Evolutionary conservation across 2,329 filamentous ascomycete species (phyloP).

Genomic region (Chrysosporium keratinophilum): DNA sequence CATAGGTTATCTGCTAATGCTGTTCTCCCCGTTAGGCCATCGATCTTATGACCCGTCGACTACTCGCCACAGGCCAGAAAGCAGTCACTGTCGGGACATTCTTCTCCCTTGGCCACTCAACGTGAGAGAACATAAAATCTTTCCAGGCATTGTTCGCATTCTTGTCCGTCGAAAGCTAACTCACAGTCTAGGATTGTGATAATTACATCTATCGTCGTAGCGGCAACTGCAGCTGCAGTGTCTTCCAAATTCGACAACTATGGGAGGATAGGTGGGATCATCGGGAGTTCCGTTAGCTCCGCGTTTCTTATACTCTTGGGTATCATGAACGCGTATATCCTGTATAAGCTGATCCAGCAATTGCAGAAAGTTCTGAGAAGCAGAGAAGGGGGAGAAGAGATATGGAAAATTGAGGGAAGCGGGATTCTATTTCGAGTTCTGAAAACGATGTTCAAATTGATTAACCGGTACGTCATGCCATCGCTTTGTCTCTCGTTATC

Average conservation of each 20-base stretch:
- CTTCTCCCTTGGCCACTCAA: conserved; percentile 88
- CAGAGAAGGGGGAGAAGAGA: conserved; percentile 39
- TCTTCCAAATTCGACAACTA: conserved; percentile 72
- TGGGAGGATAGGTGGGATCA: conserved; percentile 68
- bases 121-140: conserved; percentile 34
- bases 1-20: background rate
- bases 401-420: conserved; percentile 62
- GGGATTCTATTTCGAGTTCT: conserved; percentile 65
- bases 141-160: background rate
- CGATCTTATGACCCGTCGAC: conserved; percentile 82
- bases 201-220: conserved; percentile 81
- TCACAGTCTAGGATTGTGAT: conserved; percentile 55
- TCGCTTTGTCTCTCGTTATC: background rate
- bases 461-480: conserved; percentile 38
- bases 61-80: conserved; percentile 72
- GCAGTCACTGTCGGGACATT: conserved; percentile 90
- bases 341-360: conserved; percentile 63
- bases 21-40: conserved; percentile 51
- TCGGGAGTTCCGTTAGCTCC: conserved; percentile 79
- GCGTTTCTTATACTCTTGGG: conserved; percentile 74
- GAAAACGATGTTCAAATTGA: conserved; percentile 63
- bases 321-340: conserved; percentile 72
- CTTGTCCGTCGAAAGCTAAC: background rate
- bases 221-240: conserved; percentile 76
- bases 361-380: conserved; percentile 51